Base-by-base conservation (phyloP, 768 basidiomycete species). In the Termitomyces sp. region DNA sequence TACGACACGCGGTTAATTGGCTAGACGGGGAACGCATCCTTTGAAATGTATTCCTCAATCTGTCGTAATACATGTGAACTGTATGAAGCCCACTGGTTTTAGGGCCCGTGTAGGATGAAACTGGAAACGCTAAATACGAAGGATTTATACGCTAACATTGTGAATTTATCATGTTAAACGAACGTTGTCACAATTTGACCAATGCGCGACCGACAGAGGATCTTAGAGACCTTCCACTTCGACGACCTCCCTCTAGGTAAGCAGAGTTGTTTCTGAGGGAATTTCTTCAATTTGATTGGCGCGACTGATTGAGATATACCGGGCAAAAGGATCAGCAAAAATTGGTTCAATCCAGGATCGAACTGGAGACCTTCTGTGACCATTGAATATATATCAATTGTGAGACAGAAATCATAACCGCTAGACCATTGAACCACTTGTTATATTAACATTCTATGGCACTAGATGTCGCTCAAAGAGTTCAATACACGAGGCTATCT, bases 321-420 rank as follows among this genome's bases (percentile, higher is more conserved):
- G 23, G 23, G 23, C 23, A 23, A 23, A 33, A 33, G 7, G 6
- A 48, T 3, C 8, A 4, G 30, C 18, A 50, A 71, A 71, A 67
- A 59, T 50, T 76, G 73, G 74, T 74, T 73, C 72, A 75, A 71
- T 70, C 74, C 74, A 72, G 73, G 73, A 70, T 77, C 72, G 75
- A 75, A 75, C 74, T 71, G 73, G 72, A 68, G 72, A 76, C 74
- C 75, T 74, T 75, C 74, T 76, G 75, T 74, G 75, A 52, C 50
- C 67, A 58, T 41, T 52, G 8, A 9, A 3, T 12, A 0, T 2
- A 4, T 1, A 3, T 3, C 10, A 12, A 51, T 28, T 76, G 75
- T 76, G 71, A 75, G 72, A 74, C 75, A 76, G 74, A 76, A 75
- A 68, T 68, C 67, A 68, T 68, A 67, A 68, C 67, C 67, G 67